These are phyloP conservation scores for Trichoderma atrobrunneum DNA, from an alignment of 2,329 filamentous ascomycete genomes.

Conservation along the genomic window DNA sequence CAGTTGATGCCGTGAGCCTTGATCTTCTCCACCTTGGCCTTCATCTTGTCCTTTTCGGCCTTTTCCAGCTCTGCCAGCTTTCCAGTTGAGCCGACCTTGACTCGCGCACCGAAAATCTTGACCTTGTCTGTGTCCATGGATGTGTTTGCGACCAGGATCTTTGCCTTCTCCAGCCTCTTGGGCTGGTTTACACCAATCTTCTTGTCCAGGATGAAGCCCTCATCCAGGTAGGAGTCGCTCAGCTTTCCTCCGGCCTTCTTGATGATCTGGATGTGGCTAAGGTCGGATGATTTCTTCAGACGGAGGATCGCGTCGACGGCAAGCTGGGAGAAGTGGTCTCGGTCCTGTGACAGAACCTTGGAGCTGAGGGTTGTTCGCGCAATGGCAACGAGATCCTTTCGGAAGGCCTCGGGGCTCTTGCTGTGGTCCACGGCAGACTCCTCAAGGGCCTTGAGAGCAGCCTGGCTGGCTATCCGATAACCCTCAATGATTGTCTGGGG, in stretches of 20 bases:
- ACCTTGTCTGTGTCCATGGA: slow-evolving; percentile 99
- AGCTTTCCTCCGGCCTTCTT: slow-evolving; percentile 99
- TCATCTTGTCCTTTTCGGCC: slow-evolving; percentile 99
- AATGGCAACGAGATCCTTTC: slow-evolving; percentile 84
- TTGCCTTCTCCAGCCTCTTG: slow-evolving; percentile 94
- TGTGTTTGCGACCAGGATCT: slow-evolving; percentile 96
- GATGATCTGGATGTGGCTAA: slow-evolving; percentile 98
- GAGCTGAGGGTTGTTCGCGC: slow-evolving; percentile 94
- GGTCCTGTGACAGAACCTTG: slow-evolving; percentile 92
- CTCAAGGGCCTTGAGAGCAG: slow-evolving; percentile 80
- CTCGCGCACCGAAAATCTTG: slow-evolving; percentile 96
- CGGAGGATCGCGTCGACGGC: slow-evolving; percentile 89
- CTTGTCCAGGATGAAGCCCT: slow-evolving; percentile 98
- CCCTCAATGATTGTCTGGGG: slow-evolving; percentile 99
- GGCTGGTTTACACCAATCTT: slow-evolving; percentile 99
- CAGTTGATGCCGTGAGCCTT: slow-evolving; percentile 99
- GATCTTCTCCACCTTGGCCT: slow-evolving; percentile 97
- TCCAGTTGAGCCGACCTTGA: slow-evolving; percentile 94
- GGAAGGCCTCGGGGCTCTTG: slow-evolving; percentile 77
- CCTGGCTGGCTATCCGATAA: slow-evolving; percentile 92
- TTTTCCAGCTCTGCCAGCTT: slow-evolving; percentile 98
- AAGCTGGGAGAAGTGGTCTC: slow-evolving; percentile 84
- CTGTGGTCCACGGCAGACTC: slow-evolving; percentile 87
- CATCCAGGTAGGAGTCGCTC: slow-evolving; percentile 94
- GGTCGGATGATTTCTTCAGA: slow-evolving; percentile 83